Evolutionary conservation across 352 stramenopile species (phyloP), one percentile per base, ranked within the genome.

Genomic region (Saprolegnia diclina): DNA sequence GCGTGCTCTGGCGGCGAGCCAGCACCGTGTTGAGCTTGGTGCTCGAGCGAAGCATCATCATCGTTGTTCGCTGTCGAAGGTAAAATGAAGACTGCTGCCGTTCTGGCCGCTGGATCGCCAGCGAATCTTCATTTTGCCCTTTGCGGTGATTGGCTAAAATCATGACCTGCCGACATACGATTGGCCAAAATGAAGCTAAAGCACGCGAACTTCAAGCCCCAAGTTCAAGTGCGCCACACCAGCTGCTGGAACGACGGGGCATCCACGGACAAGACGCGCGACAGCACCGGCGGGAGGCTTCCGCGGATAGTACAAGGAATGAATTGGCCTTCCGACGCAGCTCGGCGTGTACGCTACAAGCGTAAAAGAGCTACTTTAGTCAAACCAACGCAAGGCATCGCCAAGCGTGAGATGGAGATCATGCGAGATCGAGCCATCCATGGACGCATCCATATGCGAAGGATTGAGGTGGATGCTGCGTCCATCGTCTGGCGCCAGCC

Each of bases 1-100:
- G 35, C 21, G 76, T 52, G 63, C 63, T 69, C 38, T 69, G 63
- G 53, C 54, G 50, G 63, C 63, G 63, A 2, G 52, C 16, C 3
- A 26, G 52, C 3, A 59, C 13, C n/a, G 46, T 29, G 46, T 54
- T 54, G 16, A 59, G 52, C 52, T 59, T 59, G 24, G 13, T 2
- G 13, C 52, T n/a, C 52, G 13, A 24, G 52, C 52, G 52, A 59
- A 59, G 52, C 52, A 59, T 59, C 13, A n/a, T 59, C 52, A n/a
- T 16, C 52, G 35, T 35, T 5, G 29, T 35, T 2, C 2, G 29
- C 5, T 35, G 29, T 35, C 29, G 52, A 59, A 40, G 35, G 13
- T n/a, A 59, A 59, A 59, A 21, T 18, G 24, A 59, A 42, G 52
- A 59, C 11, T 59, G 52, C 35, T 35, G 29, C 29, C 29, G 2